Base-by-base conservation (phyloP, 129 eudicot species). In the Saussurea involucrata region DNA sequence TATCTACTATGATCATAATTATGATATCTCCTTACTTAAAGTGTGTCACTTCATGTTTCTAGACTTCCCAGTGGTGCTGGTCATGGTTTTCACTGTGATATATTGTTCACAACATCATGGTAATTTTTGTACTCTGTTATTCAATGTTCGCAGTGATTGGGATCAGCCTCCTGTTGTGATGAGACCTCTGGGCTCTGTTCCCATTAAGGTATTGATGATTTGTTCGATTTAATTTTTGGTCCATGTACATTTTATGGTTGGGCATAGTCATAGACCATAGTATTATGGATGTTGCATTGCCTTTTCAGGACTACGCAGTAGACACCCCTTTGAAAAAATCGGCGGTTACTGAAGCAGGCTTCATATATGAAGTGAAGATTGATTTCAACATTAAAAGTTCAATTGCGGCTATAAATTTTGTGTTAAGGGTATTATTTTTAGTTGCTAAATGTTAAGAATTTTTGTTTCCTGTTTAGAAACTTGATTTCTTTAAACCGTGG, bases 161-260 rank as follows among this genome's bases (percentile, higher is more conserved):
- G 96, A 95, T 81, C 99, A 92, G 65, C 97, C 99, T 77, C 99
- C 97, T 75, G 68, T 75, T 32, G 95, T 90, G 67, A 95, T 92
- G 97, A 86, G 87, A 85, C 99, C 99, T n/a, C 71, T 73, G 8
- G 95, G 80, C 63, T 95, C 99, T 73, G 63, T 88, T 70, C 83
- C 91, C 65, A 80, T 95, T 68, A 95, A 95, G 97, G 99, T 95
- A 82, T 68, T 28, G 22, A 53, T 49, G 6, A 20, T 83, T 15
- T 70, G 25, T 65, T 27, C 15, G 18, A 24, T 21, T 65, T 3
- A 17, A 17, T 10, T 22, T 29, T 60, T 84, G 21, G n/a, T 75
- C 9, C 28, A 32, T 15, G 1, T 53, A 7, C 28, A 40, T 22
- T 24, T 61, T 22, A 28, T 58, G 69, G 33, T 31, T 65, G 71